These are phyloP conservation scores for Teunomyces pallodes DNA, from an alignment of 805 yeast genomes.

Conservation along the genomic window DNA sequence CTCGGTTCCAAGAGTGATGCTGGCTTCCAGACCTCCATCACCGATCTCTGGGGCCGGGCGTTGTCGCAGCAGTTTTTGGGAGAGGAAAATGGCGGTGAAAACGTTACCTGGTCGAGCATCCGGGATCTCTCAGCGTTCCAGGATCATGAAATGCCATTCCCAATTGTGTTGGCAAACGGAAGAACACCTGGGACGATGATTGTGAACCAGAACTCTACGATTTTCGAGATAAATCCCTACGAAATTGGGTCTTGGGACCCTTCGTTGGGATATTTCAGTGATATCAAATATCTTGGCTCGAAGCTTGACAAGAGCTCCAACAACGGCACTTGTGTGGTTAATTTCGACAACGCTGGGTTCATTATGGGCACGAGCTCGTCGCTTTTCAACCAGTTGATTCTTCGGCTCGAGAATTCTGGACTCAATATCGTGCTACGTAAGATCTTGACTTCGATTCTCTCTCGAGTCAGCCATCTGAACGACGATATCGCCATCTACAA, in stretches of 20 bases:
- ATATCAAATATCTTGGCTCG: slow-evolving; percentile 31
- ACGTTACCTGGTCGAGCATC: slow-evolving; percentile 25
- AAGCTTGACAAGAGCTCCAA: slow-evolving; percentile 18
- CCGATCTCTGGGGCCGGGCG: slow-evolving; percentile 44
- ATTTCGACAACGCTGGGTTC: slow-evolving; percentile 39
- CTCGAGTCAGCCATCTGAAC: slow-evolving; percentile 20
- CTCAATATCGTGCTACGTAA: slow-evolving; percentile 24
- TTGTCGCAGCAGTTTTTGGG: slow-evolving; percentile 35
- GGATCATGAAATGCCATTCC: slow-evolving; percentile 37
- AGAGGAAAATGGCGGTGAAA: slow-evolving; percentile 23
- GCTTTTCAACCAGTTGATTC: slow-evolving; percentile 33
- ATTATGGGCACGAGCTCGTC: slow-evolving; percentile 41
- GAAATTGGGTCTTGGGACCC: slow-evolving; percentile 47
- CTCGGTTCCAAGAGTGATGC: slow-evolving; percentile 30
- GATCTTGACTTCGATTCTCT: slow-evolving; percentile 24
- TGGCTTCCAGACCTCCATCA: slow-evolving; percentile 34
- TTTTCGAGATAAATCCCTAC: slow-evolving; percentile 37
- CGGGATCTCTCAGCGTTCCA: slow-evolving; percentile 21
- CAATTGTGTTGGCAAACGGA: slow-evolving; percentile 49
- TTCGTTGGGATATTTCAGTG: slow-evolving; percentile 27
- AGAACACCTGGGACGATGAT: slow-evolving; percentile 60
- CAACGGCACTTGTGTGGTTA: slow-evolving; percentile 22
- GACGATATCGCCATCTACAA: slow-evolving; percentile 39
- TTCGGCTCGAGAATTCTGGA: slow-evolving; percentile 40
- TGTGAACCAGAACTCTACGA: slow-evolving; percentile 65